Conservation (phyloP, 2,329 filamentous ascomycete species). For the Ploettnerulaceae sp. region DNA sequence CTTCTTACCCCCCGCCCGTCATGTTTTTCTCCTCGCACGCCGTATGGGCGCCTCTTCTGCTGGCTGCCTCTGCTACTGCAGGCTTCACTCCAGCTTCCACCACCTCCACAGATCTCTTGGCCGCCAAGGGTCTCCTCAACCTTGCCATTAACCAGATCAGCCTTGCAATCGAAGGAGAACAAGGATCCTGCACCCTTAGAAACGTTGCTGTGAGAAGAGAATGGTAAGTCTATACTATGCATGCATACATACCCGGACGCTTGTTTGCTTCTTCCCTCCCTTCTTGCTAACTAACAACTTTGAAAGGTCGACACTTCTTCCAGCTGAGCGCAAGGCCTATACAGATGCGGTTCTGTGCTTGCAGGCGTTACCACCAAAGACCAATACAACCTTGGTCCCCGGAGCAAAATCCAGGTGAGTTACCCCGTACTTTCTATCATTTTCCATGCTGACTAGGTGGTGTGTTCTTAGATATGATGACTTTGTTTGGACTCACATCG, state of each 20-base stretch:
- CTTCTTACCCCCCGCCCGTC: not conserved
- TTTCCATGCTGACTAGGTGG: not conserved
- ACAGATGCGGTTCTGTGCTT: conserved; percentile 39
- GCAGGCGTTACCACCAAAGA: conserved; percentile 31
- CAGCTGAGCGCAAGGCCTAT: conserved; percentile 28
- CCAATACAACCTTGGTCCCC: conserved; percentile 31
- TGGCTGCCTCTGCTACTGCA: conserved; percentile 17
- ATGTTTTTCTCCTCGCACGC: conserved; percentile 21
- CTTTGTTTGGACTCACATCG: conserved; percentile 36
- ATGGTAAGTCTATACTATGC: conserved; percentile 39
- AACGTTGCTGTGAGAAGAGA: conserved; percentile 40
- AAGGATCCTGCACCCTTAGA: conserved; percentile 33
- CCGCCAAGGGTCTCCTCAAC: conserved; percentile 34
- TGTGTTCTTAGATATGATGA: conserved; percentile 34
- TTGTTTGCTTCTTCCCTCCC: too few species aligned
- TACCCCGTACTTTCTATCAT: not conserved
- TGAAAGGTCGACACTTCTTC: conserved; percentile 24
- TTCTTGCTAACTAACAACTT: too few species aligned
- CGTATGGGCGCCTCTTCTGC: conserved; percentile 18
- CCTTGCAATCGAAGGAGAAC: conserved; percentile 9
- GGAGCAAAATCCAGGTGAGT: conserved; percentile 24
- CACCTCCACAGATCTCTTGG: conserved; percentile 32
- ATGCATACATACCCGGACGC: too few species aligned
- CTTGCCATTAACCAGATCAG: conserved; percentile 30
- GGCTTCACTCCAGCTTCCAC: conserved; percentile 23